These are phyloP conservation scores for Medicago ruthenica DNA, from an alignment of 306 rosid genomes.

Conservation along the genomic window DNA sequence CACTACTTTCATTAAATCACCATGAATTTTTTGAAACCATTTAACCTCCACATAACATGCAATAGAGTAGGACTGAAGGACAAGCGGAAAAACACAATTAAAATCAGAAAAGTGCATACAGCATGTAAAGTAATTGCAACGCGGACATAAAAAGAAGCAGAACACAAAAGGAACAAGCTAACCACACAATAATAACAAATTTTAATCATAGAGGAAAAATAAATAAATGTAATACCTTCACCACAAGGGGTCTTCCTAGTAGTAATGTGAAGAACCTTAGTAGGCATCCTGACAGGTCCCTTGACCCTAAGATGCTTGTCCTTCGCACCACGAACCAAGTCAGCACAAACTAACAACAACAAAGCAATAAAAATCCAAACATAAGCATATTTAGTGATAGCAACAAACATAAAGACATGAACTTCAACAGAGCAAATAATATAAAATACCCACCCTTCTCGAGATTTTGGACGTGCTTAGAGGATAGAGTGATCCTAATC, in stretches of 20 bases:
- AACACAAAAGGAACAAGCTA: background rate
- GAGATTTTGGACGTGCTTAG: slow-evolving; percentile 82
- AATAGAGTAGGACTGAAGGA: background rate
- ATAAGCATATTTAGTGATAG: background rate
- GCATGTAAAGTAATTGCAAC: background rate
- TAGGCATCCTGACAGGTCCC: slow-evolving; percentile 96
- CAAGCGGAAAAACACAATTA: background rate
- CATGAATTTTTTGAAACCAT: background rate
- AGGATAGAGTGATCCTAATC: slow-evolving; percentile 93
- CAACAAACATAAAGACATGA: background rate
- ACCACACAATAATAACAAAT: background rate
- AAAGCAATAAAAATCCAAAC: background rate
- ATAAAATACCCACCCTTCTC: slow-evolving; percentile 73
- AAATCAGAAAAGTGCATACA: background rate
- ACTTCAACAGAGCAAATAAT: no score
- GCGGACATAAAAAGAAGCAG: background rate
- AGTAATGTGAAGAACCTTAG: slow-evolving; percentile 83
- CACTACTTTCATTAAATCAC: background rate
- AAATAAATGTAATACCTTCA: slow-evolving; percentile 60
- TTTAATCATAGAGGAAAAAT: background rate
- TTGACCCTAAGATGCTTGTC: slow-evolving; percentile 84
- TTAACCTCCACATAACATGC: background rate
- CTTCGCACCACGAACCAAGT: slow-evolving; percentile 89
- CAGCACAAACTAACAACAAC: slow-evolving; percentile 64
- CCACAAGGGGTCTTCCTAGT: slow-evolving; percentile 93